Base-by-base conservation (phyloP, 129 eudicot species). In the Gnaphalium uliginosum region DNA sequence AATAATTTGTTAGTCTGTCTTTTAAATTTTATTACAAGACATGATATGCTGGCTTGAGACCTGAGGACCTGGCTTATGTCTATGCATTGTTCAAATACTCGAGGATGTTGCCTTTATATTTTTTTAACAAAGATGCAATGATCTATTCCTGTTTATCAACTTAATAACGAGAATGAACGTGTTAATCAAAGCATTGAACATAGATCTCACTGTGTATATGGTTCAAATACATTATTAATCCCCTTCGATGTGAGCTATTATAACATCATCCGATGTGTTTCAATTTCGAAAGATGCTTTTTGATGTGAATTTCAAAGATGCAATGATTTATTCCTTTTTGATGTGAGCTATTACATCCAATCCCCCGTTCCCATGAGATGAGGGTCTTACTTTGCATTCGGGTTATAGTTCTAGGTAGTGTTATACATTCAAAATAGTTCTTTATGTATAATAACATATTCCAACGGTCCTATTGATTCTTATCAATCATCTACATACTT, bases 401-500 rank as follows among this genome's bases (percentile, higher is more conserved):
- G 6, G 5, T 48, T 14, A 23, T 27, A 24, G 2, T 68, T 68
- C 3, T 69, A 32, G 3, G 39, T 6, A 26, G 14, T 5, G 21
- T 69, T 69, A 69, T 6, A 6, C 37, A 19, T 65, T 1, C 14
- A 39, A 9, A 53, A n/a, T 24, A 7, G 59, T 76, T 46, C 23
- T 37, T 51, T 69, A 18, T 23, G 23, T 25, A 66, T 66, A 57
- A 53, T 11, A 24, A 66, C 54, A 66, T 6, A 32, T 10, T 76
- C 27, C n/a, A 63, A 30, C 6, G 18, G 7, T 25, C 3, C 9
- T 68, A n/a, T 77, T 27, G 14, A 58, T 69, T 48, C 43, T 69
- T 78, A 50, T 46, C 21, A n/a, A 27, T 76, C 29, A 43, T 63
- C 78, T 61, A 11, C 26, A 27, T 50, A 32, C 17, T 48, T 65